Evolutionary conservation across 148 eudicot species (phyloP).

Genomic region (Mesembryanthemum crystallinum): DNA sequence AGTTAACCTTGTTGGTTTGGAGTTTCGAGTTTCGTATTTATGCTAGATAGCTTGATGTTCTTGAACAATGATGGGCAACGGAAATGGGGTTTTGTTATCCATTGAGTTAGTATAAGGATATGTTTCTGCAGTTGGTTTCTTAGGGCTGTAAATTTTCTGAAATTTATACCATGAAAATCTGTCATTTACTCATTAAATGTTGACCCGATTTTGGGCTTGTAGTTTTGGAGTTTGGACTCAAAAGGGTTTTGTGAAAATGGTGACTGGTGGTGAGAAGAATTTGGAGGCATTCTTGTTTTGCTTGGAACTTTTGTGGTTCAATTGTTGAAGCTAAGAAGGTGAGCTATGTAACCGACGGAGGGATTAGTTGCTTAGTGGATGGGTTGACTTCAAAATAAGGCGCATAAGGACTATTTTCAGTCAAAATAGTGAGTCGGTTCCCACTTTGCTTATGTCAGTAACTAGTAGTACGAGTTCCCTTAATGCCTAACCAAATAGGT

Average conservation of each 20-base stretch:
- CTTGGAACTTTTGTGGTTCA: neutral
- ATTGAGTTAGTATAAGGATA: neutral
- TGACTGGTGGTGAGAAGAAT: neutral
- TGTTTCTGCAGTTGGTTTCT: neutral
- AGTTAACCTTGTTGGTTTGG: neutral
- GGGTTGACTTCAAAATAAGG: neutral
- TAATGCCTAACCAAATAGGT: no score
- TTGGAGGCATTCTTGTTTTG: neutral
- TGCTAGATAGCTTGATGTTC: neutral
- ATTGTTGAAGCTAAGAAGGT: neutral
- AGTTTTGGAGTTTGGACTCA: neutral
- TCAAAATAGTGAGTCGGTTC: no score
- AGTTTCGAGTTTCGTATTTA: neutral
- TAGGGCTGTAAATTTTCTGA: neutral
- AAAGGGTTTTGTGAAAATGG: neutral
- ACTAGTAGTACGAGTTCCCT: no score
- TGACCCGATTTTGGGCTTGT: neutral
- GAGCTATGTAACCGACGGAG: no score
- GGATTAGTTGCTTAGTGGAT: neutral
- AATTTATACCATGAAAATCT: no score
- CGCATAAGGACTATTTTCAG: neutral
- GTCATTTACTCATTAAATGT: neutral
- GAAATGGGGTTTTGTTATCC: slow-evolving; percentile 1
- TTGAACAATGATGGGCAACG: neutral
- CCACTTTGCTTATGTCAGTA: no score